These are phyloP conservation scores for Suillus weaverae DNA, from an alignment of 768 basidiomycete species.

Conservation along the genomic window DNA sequence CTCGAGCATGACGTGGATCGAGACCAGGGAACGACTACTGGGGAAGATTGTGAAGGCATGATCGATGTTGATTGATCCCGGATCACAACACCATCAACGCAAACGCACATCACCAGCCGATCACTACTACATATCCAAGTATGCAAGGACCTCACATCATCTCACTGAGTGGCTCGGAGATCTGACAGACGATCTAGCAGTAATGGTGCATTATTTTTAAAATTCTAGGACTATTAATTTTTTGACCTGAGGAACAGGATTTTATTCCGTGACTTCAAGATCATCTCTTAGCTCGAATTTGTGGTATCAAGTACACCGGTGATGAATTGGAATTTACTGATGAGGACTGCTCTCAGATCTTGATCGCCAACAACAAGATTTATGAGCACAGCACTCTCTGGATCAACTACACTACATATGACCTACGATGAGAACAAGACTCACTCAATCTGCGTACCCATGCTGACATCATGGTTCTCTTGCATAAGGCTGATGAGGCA, in stretches of 20 bases:
- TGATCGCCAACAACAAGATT: slow-evolving; percentile 30
- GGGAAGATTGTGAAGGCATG: slow-evolving; percentile 14
- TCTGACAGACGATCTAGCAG: slow-evolving; percentile 26
- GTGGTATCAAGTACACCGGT: slow-evolving; percentile 10
- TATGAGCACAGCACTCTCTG: slow-evolving; percentile 33
- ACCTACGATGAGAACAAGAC: slow-evolving; percentile 25
- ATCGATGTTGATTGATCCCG: neutral
- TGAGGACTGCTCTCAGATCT: slow-evolving; percentile 22
- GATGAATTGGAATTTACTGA: slow-evolving; percentile 22
- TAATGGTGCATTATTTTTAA: slow-evolving; percentile 9
- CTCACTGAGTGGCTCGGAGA: slow-evolving; percentile 16
- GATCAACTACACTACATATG: slow-evolving; percentile 34
- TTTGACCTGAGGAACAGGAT: slow-evolving; percentile 34
- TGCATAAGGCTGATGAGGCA: slow-evolving; percentile 19
- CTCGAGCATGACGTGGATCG: slow-evolving; percentile 28
- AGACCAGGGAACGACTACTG: slow-evolving; percentile 19
- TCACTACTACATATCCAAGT: slow-evolving; percentile 26
- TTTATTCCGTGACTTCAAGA: slow-evolving; percentile 25
- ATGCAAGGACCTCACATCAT: slow-evolving; percentile 1
- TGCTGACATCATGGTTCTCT: slow-evolving; percentile 36
- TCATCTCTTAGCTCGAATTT: slow-evolving; percentile 8
- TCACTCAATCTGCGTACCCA: slow-evolving; percentile 32
- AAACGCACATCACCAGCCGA: slow-evolving; percentile 20
- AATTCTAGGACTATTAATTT: neutral
- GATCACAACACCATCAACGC: slow-evolving; percentile 16